These are phyloP conservation scores for Musa schizocarpa DNA, from an alignment of 176 grass and related monocot genomes.

Conservation along the genomic window DNA sequence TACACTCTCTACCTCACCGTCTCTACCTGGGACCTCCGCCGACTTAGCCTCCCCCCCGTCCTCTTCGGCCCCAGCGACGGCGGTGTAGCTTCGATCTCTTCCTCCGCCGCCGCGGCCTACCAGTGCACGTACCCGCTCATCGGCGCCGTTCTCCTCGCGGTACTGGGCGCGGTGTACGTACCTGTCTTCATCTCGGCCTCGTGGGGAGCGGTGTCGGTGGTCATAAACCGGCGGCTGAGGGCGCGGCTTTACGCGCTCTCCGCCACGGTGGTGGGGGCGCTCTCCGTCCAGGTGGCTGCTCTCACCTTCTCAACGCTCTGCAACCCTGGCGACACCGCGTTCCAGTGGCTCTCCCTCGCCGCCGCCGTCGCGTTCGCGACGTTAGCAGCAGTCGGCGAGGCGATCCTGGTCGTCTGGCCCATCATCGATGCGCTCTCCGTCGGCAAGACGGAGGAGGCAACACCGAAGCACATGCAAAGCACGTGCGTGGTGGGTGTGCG, in stretches of 20 bases:
- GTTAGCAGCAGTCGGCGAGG: neutral
- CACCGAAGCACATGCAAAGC: neutral
- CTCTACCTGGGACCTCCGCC: neutral
- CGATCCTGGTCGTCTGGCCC: constrained; percentile 31
- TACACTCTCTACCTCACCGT: constrained; percentile 17
- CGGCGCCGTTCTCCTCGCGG: constrained; percentile 27
- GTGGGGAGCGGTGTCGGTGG: constrained; percentile 29
- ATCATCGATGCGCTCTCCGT: constrained; percentile 25
- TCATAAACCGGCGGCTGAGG: constrained; percentile 33
- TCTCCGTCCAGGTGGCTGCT: constrained; percentile 31
- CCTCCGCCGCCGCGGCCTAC: neutral
- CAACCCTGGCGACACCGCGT: constrained; percentile 9
- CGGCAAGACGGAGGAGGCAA: neutral
- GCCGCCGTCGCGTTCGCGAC: constrained; percentile 12
- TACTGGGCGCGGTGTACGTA: constrained; percentile 20
- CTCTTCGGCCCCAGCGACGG: neutral
- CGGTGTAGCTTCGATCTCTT: neutral
- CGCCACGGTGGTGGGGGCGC: constrained; percentile 11
- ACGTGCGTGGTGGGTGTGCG: neutral
- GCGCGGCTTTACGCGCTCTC: constrained; percentile 26
- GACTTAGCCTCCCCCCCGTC: constrained; percentile 9
- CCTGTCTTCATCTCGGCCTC: constrained; percentile 32
- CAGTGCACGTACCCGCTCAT: constrained; percentile 35
- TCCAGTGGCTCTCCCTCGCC: constrained; percentile 12
- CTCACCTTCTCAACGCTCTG: constrained; percentile 24